phyloP scores from a whole-genome alignment of 768 basidiomycete species.

The Boletus huronensis region DNA sequence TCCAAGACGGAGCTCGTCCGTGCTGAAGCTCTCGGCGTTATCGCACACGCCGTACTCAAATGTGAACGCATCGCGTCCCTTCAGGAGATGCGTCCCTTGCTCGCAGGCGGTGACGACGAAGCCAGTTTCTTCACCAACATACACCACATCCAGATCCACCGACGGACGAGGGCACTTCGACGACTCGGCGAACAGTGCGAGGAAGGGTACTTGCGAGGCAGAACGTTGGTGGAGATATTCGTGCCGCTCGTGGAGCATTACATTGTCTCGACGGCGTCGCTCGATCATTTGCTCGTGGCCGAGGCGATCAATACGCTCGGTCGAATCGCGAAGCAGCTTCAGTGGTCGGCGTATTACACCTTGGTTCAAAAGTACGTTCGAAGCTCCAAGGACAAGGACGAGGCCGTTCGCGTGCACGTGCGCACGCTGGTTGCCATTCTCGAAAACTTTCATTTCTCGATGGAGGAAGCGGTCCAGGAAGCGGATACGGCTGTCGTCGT shows the following conservation, averaged over 20 bases:
- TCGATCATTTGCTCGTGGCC: slow-evolving; percentile 85
- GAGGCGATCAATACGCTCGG: slow-evolving; percentile 84
- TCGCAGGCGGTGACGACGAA: slow-evolving; percentile 88
- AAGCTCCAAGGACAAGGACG: slow-evolving; percentile 61
- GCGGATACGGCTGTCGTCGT: slow-evolving; percentile 27
- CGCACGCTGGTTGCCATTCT: slow-evolving; percentile 80
- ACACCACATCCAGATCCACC: slow-evolving; percentile 88
- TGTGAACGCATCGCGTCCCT: slow-evolving; percentile 58
- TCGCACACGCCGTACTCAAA: slow-evolving; percentile 68
- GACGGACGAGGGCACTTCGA: slow-evolving; percentile 80
- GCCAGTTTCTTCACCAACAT: slow-evolving; percentile 97
- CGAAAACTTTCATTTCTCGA: slow-evolving; percentile 88
- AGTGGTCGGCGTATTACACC: slow-evolving; percentile 81
- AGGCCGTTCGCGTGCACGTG: slow-evolving; percentile 76
- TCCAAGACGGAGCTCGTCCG: slow-evolving; percentile 87
- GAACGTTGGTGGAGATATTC: slow-evolving; percentile 75
- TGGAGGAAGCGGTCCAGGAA: slow-evolving; percentile 54
- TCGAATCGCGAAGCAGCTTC: slow-evolving; percentile 67
- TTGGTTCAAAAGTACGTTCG: slow-evolving; percentile 81
- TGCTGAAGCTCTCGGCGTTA: slow-evolving; percentile 73
- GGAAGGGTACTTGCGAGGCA: slow-evolving; percentile 61
- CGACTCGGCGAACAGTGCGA: slow-evolving; percentile 78
- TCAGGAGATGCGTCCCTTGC: slow-evolving; percentile 75
- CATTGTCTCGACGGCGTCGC: slow-evolving; percentile 53
- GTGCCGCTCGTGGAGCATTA: slow-evolving; percentile 85